These are phyloP conservation scores for Tillandsia leiboldiana DNA, from an alignment of 176 grass and related monocot genomes.

Conservation along the genomic window DNA sequence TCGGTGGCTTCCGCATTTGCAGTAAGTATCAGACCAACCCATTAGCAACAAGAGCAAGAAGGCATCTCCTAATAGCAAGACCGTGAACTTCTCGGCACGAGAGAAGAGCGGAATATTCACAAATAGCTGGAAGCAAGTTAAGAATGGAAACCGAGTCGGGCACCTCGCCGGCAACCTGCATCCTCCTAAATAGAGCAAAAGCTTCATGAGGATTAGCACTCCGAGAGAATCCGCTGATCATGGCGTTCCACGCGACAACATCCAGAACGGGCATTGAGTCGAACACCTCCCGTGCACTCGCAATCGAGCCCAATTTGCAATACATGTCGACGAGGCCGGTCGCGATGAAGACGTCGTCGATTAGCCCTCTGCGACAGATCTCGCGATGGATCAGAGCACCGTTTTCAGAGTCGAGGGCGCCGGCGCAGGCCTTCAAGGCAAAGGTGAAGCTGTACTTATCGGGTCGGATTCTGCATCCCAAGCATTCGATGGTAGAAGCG, in stretches of 20 bases:
- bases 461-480: slow-evolving; percentile 29
- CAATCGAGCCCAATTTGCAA: slow-evolving; percentile 36
- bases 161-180: slow-evolving; percentile 30
- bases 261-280: slow-evolving; percentile 48
- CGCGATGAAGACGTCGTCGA: slow-evolving; percentile 53
- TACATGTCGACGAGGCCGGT: slow-evolving; percentile 58
- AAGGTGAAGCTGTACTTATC: slow-evolving; percentile 43
- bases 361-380: slow-evolving; percentile 25
- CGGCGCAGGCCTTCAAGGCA: slow-evolving; percentile 17
- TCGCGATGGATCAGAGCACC: slow-evolving; percentile 36
- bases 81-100: slow-evolving; percentile 48
- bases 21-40: slow-evolving; percentile 52
- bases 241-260: slow-evolving; percentile 59
- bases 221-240: slow-evolving; percentile 42
- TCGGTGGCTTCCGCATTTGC: slow-evolving; percentile 42
- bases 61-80: slow-evolving; percentile 32
- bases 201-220: slow-evolving; percentile 27
- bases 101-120: slow-evolving; percentile 28
- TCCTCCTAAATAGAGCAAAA: slow-evolving; percentile 40
- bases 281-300: slow-evolving; percentile 53
- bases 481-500: slow-evolving; percentile 43
- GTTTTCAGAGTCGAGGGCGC: slow-evolving; percentile 5
- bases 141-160: slow-evolving; percentile 56
- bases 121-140: slow-evolving; percentile 43
- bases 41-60: slow-evolving; percentile 36